Evolutionary conservation across 768 basidiomycete species (phyloP).

Genomic region (Leccinum pellstonianum): DNA sequence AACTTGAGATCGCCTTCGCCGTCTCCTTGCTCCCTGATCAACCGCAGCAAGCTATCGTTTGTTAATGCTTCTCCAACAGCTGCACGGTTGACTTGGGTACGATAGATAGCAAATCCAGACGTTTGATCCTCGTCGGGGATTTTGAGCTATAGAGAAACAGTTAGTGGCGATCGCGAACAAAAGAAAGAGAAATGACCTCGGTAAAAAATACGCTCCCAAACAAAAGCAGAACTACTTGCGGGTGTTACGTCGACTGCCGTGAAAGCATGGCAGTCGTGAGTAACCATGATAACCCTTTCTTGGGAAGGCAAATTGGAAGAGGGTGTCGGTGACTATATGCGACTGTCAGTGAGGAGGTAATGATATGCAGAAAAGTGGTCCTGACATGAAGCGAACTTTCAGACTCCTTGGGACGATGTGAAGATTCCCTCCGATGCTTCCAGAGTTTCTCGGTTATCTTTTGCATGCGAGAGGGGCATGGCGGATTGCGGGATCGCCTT

Average conservation of each 20-base stretch:
- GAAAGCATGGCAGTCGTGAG: conserved; percentile 74
- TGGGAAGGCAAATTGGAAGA: conserved; percentile 33
- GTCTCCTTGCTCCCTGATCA: conserved; percentile 75
- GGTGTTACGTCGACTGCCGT: conserved; percentile 69
- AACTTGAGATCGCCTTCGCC: conserved; percentile 81
- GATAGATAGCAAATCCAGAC: conserved; percentile 71
- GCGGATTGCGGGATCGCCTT: conserved; percentile 81
- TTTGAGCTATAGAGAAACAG: conserved; percentile 50
- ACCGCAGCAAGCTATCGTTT: conserved; percentile 65
- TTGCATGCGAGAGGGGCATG: conserved; percentile 44
- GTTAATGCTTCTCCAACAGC: conserved; percentile 72
- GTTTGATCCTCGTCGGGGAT: conserved; percentile 83
- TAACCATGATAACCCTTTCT: conserved; percentile 58
- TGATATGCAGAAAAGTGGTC: conserved; percentile 5
- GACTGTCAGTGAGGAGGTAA: conserved; percentile 13
- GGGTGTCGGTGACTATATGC: conserved; percentile 30
- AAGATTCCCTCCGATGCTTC: conserved; percentile 30
- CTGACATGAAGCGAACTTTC: conserved; percentile 29
- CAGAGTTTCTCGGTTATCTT: conserved; percentile 33
- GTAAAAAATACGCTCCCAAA: conserved; percentile 77
- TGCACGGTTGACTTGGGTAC: conserved; percentile 80
- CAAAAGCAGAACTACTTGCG: conserved; percentile 61
- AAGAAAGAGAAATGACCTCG: conserved; percentile 49
- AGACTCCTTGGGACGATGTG: conserved; percentile 27
- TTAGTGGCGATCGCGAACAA: conserved; percentile 6